These are phyloP conservation scores for Asparagopsis taxiformis DNA, from an alignment of 31 red algal genomes.

Conservation along the genomic window DNA sequence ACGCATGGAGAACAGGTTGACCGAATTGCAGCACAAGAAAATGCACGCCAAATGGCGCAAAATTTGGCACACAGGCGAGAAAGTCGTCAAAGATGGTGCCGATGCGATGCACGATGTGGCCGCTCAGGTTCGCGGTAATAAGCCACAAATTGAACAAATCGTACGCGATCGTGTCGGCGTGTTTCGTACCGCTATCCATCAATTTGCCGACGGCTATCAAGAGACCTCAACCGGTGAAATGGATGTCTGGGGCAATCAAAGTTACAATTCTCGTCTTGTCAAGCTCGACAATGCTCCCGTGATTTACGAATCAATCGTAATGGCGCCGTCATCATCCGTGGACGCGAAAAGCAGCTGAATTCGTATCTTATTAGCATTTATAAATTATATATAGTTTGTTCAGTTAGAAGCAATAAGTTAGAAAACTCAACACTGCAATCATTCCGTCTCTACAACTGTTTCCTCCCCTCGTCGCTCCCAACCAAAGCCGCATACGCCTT, in stretches of 20 bases:
- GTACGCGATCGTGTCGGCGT: constrained; percentile 42
- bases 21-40: neutral
- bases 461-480: neutral
- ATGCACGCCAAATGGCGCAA: neutral
- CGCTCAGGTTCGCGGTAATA: constrained; percentile 10
- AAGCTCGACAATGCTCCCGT: constrained; percentile 29
- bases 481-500: constrained; percentile 43
- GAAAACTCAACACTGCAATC: neutral
- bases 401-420: neutral
- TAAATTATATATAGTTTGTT: neutral
- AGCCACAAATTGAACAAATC: constrained; percentile 30
- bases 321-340: no score
- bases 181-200: constrained; percentile 20
- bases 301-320: constrained; percentile 10
- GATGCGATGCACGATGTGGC: constrained; percentile 13
- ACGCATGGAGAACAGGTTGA: constrained; percentile 10
- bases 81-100: constrained; percentile 4
- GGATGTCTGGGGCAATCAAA: constrained; percentile 21
- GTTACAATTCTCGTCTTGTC: constrained; percentile 10
- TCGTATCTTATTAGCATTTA: no score
- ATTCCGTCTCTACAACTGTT: neutral
- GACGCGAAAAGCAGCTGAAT: no score
- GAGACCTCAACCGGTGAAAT: constrained; percentile 31
- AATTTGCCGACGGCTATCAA: constrained; percentile 54
- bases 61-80: constrained; percentile 2